Conservation (phyloP, 768 basidiomycete species). For the Boletus rex-veris region DNA sequence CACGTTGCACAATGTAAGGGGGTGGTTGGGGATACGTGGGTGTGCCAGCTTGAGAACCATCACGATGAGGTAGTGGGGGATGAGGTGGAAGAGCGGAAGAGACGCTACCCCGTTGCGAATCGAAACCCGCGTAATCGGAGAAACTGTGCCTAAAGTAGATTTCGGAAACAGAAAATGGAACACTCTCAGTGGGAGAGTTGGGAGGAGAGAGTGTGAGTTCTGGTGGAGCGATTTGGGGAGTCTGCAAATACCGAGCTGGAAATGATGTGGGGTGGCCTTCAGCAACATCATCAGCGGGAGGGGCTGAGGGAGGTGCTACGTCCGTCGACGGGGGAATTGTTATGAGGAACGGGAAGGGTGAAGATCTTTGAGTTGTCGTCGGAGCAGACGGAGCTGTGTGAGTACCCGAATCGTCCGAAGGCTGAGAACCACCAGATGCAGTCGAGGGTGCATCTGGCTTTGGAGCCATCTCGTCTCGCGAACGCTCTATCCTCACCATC, state of each 20-base stretch:
- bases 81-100: constrained; percentile 41
- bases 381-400: constrained; percentile 16
- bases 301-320: constrained; percentile 20
- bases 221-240: constrained; percentile 22
- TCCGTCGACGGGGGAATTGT: constrained; percentile 44
- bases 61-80: constrained; percentile 35
- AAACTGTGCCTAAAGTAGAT: constrained; percentile 45
- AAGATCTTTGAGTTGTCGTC: constrained; percentile 26
- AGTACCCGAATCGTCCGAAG: constrained; percentile 24
- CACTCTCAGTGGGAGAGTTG: constrained; percentile 54
- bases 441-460: constrained; percentile 35
- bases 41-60: constrained; percentile 17
- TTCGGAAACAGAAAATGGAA: constrained; percentile 54
- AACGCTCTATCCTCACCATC: constrained; percentile 18
- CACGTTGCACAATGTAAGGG: constrained; percentile 32
- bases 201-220: constrained; percentile 27
- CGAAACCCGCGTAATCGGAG: constrained; percentile 29
- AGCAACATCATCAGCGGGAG: constrained; percentile 15
- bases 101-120: constrained; percentile 33
- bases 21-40: constrained; percentile 21
- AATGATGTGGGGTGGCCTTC: constrained; percentile 16
- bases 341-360: constrained; percentile 43
- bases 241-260: constrained; percentile 28
- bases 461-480: constrained; percentile 10
- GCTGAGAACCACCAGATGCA: constrained; percentile 26